Conservation (phyloP, 305 asterid species). For the Coffea humblotiana region DNA sequence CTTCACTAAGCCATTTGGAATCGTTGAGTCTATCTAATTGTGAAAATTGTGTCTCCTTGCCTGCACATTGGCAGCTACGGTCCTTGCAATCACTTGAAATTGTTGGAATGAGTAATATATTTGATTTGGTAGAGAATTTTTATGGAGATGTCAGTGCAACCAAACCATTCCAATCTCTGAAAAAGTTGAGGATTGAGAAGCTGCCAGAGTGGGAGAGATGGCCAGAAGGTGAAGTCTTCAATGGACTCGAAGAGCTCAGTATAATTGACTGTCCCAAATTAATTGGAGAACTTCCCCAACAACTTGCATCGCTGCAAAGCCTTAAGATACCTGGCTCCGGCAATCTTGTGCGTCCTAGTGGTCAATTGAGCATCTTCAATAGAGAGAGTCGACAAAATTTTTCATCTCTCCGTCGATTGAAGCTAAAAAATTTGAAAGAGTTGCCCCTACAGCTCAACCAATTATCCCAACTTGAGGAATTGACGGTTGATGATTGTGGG, state of each 20-base stretch:
- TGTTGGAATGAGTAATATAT: slow-evolving; percentile 17
- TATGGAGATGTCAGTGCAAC: slow-evolving; percentile 1
- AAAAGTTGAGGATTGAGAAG: neutral
- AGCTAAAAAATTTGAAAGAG: too few species aligned
- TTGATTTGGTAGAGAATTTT: neutral
- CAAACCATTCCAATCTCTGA: slow-evolving; percentile 18
- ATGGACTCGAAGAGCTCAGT: too few species aligned
- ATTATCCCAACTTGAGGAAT: too few species aligned
- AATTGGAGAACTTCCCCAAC: slow-evolving; percentile 5
- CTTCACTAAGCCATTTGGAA: neutral
- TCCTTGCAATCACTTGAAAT: neutral
- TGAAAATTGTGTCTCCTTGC: slow-evolving; percentile 15
- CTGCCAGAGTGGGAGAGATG: slow-evolving; percentile 27
- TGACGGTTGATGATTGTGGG: too few species aligned
- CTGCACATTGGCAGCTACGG: slow-evolving; percentile 23
- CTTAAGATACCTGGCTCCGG: neutral
- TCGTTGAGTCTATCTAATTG: slow-evolving; percentile 1
- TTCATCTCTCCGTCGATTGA: slow-evolving; percentile 55
- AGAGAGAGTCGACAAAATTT: too few species aligned
- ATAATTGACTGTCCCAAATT: too few species aligned
- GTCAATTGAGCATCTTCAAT: too few species aligned
- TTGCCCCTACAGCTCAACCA: too few species aligned
- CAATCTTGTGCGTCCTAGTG: neutral
- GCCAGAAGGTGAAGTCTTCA: slow-evolving; percentile 7
- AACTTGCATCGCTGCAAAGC: neutral